Conservation (phyloP, 2,329 filamentous ascomycete genomes). For the Laburnicola sp. region DNA sequence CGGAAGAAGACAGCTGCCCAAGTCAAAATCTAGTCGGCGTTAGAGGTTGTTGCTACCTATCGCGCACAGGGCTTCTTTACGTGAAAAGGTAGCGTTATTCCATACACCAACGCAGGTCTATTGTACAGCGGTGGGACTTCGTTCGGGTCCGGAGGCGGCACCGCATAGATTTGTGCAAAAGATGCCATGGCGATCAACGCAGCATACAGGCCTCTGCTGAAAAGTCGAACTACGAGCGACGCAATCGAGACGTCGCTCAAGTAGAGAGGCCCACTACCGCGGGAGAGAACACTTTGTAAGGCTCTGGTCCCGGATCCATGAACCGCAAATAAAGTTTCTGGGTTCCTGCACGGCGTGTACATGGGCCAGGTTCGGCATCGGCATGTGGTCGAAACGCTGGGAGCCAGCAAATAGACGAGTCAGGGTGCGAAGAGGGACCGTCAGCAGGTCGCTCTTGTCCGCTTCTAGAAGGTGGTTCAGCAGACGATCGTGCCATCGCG, state of each 20-base stretch:
- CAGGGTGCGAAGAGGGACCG: neutral
- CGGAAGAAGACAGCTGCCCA: slow-evolving; percentile 32
- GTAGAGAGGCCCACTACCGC: neutral
- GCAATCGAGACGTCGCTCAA: neutral
- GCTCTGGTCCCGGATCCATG: neutral
- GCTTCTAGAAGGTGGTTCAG: no score
- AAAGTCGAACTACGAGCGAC: neutral
- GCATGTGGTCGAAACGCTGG: slow-evolving; percentile 3
- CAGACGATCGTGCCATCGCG: no score
- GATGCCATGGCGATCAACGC: slow-evolving; percentile 1
- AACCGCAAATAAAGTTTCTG: neutral
- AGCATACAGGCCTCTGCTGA: neutral
- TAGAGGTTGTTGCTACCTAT: neutral
- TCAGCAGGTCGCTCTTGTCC: neutral
- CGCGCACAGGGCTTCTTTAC: slow-evolving; percentile 13
- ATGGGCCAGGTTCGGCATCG: neutral
- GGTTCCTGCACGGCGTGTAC: neutral
- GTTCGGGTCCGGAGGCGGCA: slow-evolving; percentile 31
- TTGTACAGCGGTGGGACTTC: slow-evolving; percentile 28
- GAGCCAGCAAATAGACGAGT: neutral
- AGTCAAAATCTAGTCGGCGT: slow-evolving; percentile 25
- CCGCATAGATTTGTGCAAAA: slow-evolving; percentile 12
- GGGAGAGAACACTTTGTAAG: neutral
- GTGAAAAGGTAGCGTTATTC: slow-evolving; percentile 33
- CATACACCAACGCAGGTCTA: slow-evolving; percentile 26